Conservation (phyloP, 257 asterid species). For the Capsicum chinense region DNA sequence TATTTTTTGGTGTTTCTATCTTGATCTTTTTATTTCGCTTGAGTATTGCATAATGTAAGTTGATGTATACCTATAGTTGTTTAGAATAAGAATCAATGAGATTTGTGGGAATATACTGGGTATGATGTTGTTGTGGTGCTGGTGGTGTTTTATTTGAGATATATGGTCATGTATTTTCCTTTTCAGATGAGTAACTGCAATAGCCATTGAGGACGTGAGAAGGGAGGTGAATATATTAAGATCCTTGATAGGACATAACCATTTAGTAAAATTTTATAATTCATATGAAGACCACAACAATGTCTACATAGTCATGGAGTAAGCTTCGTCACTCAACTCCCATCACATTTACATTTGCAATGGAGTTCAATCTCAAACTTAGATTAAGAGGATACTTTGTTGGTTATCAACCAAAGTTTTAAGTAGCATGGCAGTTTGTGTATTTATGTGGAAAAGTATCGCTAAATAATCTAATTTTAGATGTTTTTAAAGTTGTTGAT, state of each 20-base stretch:
- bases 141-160: not conserved
- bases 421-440: not conserved
- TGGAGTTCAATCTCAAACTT: not conserved
- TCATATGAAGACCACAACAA: slow-evolving; percentile 81
- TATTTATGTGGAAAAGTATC: too few relatives aligned
- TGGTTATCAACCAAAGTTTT: not conserved
- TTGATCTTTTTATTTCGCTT: slow-evolving; percentile 1
- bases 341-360: not conserved
- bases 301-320: slow-evolving; percentile 47
- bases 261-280: slow-evolving; percentile 70
- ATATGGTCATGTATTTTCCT: not conserved
- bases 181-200: slow-evolving; percentile 81
- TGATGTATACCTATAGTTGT: not conserved
- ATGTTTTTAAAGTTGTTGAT: too few relatives aligned
- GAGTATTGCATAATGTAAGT: not conserved
- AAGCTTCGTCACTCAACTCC: not conserved
- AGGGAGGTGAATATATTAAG: slow-evolving; percentile 89
- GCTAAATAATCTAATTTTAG: too few relatives aligned
- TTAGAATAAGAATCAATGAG: not conserved
- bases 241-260: slow-evolving; percentile 79
- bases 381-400: not conserved
- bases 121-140: not conserved
- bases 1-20: not conserved
- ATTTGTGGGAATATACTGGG: not conserved
- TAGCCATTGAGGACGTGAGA: slow-evolving; percentile 86